Evolutionary conservation across 176 grass and related monocot genomes (phyloP).

Genomic region (Carex parvula): DNA sequence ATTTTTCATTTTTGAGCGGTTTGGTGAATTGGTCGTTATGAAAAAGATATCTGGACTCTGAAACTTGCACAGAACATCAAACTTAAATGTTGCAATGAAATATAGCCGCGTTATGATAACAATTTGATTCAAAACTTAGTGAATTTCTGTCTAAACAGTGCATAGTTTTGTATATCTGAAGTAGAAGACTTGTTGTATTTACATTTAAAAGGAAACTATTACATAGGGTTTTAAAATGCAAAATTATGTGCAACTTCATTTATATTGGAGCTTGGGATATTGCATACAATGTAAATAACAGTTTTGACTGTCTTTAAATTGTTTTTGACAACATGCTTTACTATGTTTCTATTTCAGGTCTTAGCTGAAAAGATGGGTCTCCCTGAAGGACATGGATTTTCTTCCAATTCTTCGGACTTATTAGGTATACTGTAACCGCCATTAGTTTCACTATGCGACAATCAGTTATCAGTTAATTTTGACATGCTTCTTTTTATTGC

Average conservation of each 20-base stretch:
- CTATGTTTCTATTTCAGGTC: conserved; percentile 48
- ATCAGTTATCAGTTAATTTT: not conserved
- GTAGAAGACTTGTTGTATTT: not conserved
- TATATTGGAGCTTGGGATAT: not conserved
- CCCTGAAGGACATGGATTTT: conserved; percentile 43
- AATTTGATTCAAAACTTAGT: not conserved
- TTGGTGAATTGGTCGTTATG: not conserved
- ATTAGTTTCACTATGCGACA: not conserved
- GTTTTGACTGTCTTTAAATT: not conserved
- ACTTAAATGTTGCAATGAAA: not conserved
- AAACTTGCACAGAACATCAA: not conserved
- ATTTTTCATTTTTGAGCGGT: not conserved
- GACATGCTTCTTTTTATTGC: conserved; percentile 15
- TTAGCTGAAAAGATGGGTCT: conserved; percentile 95
- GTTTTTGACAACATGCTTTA: not conserved
- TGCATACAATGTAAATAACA: not conserved
- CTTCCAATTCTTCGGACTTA: conserved; percentile 42
- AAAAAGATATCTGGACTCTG: not conserved
- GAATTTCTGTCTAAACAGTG: not conserved
- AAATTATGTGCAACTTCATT: not conserved
- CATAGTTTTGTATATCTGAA: not conserved
- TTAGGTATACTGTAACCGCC: conserved; percentile 38
- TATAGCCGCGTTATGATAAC: not conserved
- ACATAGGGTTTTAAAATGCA: not conserved
- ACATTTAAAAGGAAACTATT: not conserved